Evolutionary conservation across 2,329 filamentous ascomycete species (phyloP), one percentile per base, ranked within the genome.

Genomic region (Seiridium cupressi): DNA sequence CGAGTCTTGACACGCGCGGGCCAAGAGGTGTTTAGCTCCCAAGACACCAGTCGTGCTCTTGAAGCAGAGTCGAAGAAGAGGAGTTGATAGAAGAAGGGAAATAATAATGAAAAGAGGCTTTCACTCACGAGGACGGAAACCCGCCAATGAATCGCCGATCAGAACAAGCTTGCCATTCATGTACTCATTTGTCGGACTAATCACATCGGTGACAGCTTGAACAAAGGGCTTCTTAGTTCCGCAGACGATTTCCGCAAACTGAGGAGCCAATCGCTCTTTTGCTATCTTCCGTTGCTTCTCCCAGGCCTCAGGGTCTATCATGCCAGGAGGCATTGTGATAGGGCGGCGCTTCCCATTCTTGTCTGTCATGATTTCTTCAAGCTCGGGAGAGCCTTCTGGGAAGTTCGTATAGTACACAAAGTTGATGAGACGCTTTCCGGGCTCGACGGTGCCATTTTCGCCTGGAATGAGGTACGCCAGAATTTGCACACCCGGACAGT

Each of bases 321-420:
- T 70, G 1, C 75, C 74, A 1, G 75, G 70, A 5, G 76, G 76
- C 46, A 79, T 64, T 3, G 77, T 79, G 58, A 74, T 73, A 36
- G 67, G 68, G 6, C 69, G 67, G 0, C 71, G 66, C 3, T 66
- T 61, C 36, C 74, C 73, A 42, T 74, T 42, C 49, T 55, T 60
- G 51, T 75, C 74, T 4, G 73, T 76, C 63, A 76, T 69, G 46
- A 76, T 70, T 51, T 72, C 68, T 44, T 72, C 69, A 1, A 75
- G 60, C 53, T 70, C 70, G 1, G 63, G 6, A 0, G 72, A 74
- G 3, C 67, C 69, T 48, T 68, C 70, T n/a, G 73, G 67, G 57
- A 75, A 74, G 58, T 79, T 77, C 60, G 71, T 71, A 63, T 81
- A 81, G 69, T 76, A 81, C 13, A 81, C 78, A 66, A 75, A 80